Percentiles rank a stretch among this genome's conserved stretches.
phyloP scores from a whole-genome alignment of 2,329 filamentous ascomycete genomes.

The Penicillium sp. region DNA sequence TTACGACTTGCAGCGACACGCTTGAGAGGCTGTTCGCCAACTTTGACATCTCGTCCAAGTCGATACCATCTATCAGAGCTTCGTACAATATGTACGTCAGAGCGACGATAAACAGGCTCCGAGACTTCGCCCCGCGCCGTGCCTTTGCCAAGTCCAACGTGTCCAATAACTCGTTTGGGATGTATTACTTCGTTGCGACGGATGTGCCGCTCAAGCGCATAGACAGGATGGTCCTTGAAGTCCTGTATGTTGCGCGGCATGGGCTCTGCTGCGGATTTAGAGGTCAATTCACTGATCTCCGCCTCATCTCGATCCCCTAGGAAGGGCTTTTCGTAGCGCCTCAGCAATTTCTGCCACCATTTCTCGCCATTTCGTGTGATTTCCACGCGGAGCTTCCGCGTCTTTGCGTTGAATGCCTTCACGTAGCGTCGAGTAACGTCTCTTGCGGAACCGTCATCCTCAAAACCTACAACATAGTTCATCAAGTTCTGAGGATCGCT shows the following conservation, averaged over 20 bases:
- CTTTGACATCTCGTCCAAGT: slow-evolving; percentile 72
- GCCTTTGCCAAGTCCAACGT: slow-evolving; percentile 57
- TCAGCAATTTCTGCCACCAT: slow-evolving; percentile 54
- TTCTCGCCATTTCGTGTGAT: slow-evolving; percentile 51
- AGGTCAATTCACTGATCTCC: slow-evolving; percentile 72
- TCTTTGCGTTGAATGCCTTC: slow-evolving; percentile 88
- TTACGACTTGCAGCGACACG: slow-evolving; percentile 54
- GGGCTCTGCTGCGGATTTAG: slow-evolving; percentile 68
- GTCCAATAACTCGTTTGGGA: slow-evolving; percentile 69
- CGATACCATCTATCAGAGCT: slow-evolving; percentile 90
- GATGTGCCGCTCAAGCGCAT: slow-evolving; percentile 80
- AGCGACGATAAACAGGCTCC: slow-evolving; percentile 77
- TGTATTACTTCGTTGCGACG: slow-evolving; percentile 77
- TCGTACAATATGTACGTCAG: slow-evolving; percentile 72
- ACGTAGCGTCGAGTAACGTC: slow-evolving; percentile 87
- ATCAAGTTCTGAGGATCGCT: slow-evolving; percentile 72
- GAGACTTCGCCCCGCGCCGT: slow-evolving; percentile 50
- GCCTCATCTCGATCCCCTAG: slow-evolving; percentile 70
- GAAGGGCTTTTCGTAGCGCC: slow-evolving; percentile 42
- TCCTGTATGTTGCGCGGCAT: slow-evolving; percentile 84
- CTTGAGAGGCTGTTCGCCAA: slow-evolving; percentile 78
- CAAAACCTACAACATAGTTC: slow-evolving; percentile 80
- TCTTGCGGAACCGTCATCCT: slow-evolving; percentile 69
- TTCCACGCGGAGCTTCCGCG: slow-evolving; percentile 75
- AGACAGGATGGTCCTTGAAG: slow-evolving; percentile 80